A percentile compares a stretch with the other conserved stretches of the same genome.
These are phyloP conservation scores for Diaporthe sp. DNA, from an alignment of 2,329 filamentous ascomycete species.

Conservation along the genomic window DNA sequence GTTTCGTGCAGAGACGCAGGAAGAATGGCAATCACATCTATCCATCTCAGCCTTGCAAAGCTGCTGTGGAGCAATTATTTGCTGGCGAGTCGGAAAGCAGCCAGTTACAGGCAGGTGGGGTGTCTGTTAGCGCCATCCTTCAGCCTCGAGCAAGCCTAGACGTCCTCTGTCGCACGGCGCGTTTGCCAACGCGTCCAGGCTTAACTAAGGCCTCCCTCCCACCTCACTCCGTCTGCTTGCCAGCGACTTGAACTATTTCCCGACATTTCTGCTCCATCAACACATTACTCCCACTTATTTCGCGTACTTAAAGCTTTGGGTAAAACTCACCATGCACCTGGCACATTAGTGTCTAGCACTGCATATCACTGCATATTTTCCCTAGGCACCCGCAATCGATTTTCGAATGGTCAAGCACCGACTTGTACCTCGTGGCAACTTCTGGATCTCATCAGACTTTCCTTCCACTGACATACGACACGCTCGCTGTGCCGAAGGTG, in stretches of 20 bases:
- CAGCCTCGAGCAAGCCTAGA: slow-evolving; percentile 15
- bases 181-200: not conserved
- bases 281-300: not conserved
- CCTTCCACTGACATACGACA: not conserved
- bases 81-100: slow-evolving; percentile 27
- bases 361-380: not conserved
- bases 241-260: not conserved
- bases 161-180: not conserved
- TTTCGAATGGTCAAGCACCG: not conserved
- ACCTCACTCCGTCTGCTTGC: too few relatives aligned
- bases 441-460: not conserved
- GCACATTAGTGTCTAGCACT: not conserved
- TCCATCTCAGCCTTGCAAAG: slow-evolving; percentile 34
- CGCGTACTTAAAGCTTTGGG: not conserved
- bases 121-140: slow-evolving; percentile 9
- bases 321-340: not conserved
- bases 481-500: not conserved
- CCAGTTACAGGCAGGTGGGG: slow-evolving; percentile 13
- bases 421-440: not conserved
- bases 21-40: not conserved
- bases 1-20: not conserved
- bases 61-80: slow-evolving; percentile 18
- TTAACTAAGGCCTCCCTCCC: not conserved
- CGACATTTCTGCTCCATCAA: not conserved
- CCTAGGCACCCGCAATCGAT: not conserved